These are phyloP conservation scores for Niebla homalea DNA, from an alignment of 495 filamentous ascomycete genomes.

Conservation along the genomic window DNA sequence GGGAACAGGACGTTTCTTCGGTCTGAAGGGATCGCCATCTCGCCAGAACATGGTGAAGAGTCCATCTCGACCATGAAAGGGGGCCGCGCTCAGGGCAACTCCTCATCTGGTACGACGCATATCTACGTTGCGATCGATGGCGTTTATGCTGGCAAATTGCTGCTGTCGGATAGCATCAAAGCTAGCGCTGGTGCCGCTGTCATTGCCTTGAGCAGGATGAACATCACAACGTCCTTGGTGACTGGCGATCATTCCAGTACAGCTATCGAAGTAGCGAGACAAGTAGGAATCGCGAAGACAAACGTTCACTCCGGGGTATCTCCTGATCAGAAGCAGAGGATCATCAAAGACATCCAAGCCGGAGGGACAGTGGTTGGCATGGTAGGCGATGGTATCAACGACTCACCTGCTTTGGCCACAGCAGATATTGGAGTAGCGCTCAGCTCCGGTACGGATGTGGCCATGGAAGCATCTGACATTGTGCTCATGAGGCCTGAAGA, in stretches of 20 bases:
- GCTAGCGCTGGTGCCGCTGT: conserved; percentile 71
- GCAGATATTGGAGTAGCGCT: conserved; percentile 89
- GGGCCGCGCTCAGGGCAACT: conserved; percentile 21
- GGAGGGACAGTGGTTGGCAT: conserved; percentile 72
- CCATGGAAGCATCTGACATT: conserved; percentile 93
- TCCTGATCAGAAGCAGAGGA: conserved; percentile 75
- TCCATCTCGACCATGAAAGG: conserved; percentile 12
- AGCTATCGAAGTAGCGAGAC: conserved; percentile 65
- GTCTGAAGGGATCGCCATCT: conserved; percentile 53
- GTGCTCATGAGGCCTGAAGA: conserved; percentile 90
- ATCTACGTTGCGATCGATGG: conserved; percentile 84
- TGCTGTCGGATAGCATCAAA: conserved; percentile 83
- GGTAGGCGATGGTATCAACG: conserved; percentile 98
- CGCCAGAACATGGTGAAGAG: conserved; percentile 19
- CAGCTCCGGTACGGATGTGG: conserved; percentile 85
- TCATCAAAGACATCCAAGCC: conserved; percentile 63
- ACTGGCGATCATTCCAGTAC: conserved; percentile 82
- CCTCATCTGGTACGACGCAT: conserved; percentile 58
- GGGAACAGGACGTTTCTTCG: conserved; percentile 69
- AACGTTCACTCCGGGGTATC: conserved; percentile 72
- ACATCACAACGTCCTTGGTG: conserved; percentile 77
- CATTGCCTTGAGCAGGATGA: conserved; percentile 69
- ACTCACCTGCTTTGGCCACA: conserved; percentile 89
- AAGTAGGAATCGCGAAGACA: conserved; percentile 63
- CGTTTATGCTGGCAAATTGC: conserved; percentile 64